Evolutionary conservation across 1,139 yeast species (phyloP).

Genomic region (Saccharomyces hybrid): DNA sequence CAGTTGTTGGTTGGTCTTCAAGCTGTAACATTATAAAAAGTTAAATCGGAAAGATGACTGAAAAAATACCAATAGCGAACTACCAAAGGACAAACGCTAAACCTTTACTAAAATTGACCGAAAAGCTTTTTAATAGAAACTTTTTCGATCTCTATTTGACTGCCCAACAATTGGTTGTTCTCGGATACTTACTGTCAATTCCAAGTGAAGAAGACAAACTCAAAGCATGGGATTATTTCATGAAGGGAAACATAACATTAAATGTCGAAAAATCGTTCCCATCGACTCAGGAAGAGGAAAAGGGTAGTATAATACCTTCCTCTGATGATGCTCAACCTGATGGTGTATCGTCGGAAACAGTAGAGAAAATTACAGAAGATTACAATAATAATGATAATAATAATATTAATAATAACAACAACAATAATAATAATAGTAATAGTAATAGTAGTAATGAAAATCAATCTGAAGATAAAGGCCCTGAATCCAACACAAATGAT

Average conservation of each 20-base stretch:
- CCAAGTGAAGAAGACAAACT: slow-evolving; percentile 24
- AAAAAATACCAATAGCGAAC: slow-evolving; percentile 18
- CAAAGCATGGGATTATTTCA: slow-evolving; percentile 46
- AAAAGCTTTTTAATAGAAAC: slow-evolving; percentile 40
- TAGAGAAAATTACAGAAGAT: not conserved
- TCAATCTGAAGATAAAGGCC: slow-evolving; percentile 8
- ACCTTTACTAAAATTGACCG: slow-evolving; percentile 41
- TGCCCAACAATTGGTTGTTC: slow-evolving; percentile 52
- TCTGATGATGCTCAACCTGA: not conserved
- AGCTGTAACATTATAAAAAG: not conserved
- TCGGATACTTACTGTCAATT: slow-evolving; percentile 39
- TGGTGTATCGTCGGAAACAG: not conserved
- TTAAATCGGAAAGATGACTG: slow-evolving; percentile 8
- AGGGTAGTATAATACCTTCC: not conserved
- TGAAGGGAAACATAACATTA: slow-evolving; percentile 46
- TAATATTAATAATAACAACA: no score
- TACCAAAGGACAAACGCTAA: slow-evolving; percentile 25
- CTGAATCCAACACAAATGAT: slow-evolving; percentile 8
- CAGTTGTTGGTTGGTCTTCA: not conserved
- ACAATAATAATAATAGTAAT: slow-evolving; percentile 8
- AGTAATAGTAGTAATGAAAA: slow-evolving; percentile 9
- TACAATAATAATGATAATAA: no score
- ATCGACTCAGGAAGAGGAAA: not conserved
- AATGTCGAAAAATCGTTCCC: slow-evolving; percentile 23
- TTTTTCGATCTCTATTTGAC: slow-evolving; percentile 55